phyloP scores from a whole-genome alignment of 306 rosid genomes.

The Prunus fruticosa region DNA sequence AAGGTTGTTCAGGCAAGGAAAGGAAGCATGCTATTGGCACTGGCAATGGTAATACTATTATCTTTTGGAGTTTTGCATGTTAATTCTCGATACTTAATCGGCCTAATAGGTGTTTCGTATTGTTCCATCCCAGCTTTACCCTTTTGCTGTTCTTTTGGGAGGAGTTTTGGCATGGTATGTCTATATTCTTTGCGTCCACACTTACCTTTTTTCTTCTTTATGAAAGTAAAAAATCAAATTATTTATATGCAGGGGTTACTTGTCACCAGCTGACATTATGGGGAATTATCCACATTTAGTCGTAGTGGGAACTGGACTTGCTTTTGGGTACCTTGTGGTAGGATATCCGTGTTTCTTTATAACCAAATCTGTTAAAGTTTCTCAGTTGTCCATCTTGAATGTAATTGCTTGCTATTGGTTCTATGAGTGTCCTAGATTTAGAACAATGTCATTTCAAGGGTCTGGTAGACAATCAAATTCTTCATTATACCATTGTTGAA shows the following conservation, averaged over 20 bases:
- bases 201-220: not conserved
- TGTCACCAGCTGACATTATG: slow-evolving; percentile 78
- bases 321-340: slow-evolving; percentile 92
- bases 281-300: slow-evolving; percentile 76
- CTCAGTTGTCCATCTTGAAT: not conserved
- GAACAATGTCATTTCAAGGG: not conserved
- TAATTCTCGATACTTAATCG: slow-evolving; percentile 19
- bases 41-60: slow-evolving; percentile 74
- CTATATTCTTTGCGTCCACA: slow-evolving; percentile 11
- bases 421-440: not conserved
- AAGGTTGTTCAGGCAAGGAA: slow-evolving; percentile 80
- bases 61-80: slow-evolving; percentile 5
- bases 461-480: not conserved
- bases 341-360: slow-evolving; percentile 23
- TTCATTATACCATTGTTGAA: slow-evolving; percentile 11
- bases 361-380: slow-evolving; percentile 9
- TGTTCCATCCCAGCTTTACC: slow-evolving; percentile 69
- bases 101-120: slow-evolving; percentile 8
- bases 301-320: slow-evolving; percentile 79
- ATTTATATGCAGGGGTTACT: slow-evolving; percentile 58
- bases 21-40: slow-evolving; percentile 70
- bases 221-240: not conserved
- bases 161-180: slow-evolving; percentile 82
- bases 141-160: slow-evolving; percentile 68
- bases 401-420: not conserved